Evolutionary conservation across 129 eudicot genomes (phyloP), one percentile per base, ranked within the genome.

Genomic region (Apium graveolens): DNA sequence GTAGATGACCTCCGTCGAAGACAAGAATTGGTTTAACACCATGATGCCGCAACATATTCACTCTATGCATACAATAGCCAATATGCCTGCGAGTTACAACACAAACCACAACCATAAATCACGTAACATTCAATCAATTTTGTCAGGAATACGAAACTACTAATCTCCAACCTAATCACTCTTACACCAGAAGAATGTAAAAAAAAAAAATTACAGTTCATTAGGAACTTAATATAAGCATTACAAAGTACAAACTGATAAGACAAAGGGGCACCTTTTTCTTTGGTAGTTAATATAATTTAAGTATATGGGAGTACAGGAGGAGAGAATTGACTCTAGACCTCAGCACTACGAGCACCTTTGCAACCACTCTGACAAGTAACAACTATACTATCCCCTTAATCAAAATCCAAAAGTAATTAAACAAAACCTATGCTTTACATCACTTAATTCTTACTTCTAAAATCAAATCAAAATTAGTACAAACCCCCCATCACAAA

Each of bases 51-150:
- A 95, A 74, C 89, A 95, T 80, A 81, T 95, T 92, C 81, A 95
- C 99, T 83, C 99, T 85, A 78, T 95, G 99, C 99, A 95, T 92
- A 81, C 99, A 95, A 80, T 95, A 95, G 84, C 89, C 85, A 41
- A 95, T 90, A 81, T 95, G 97, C 95, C 99, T 95, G 70, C 20
- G n/a, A 83, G 2, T 57, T 13, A 69, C 70, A 84, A 8, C 62
- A 66, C 0, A 74, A 73, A 26, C 44, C 53, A 45, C 20, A 13
- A 4, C 37, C 53, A n/a, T 24, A 5, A 60, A 60, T 60, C 11
- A 60, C 68, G 26, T 60, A 9, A 13, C 68, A 60, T 11, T 60
- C 5, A 26, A 60, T 60, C 14, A 10, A 60, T n/a, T 24, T n/a
- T 60, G 32, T 60, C 32, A n/a, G 68, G 17, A 51, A 51, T n/a